phyloP scores from a whole-genome alignment of 345 rosid species.

The Atalantia buxifolia region DNA sequence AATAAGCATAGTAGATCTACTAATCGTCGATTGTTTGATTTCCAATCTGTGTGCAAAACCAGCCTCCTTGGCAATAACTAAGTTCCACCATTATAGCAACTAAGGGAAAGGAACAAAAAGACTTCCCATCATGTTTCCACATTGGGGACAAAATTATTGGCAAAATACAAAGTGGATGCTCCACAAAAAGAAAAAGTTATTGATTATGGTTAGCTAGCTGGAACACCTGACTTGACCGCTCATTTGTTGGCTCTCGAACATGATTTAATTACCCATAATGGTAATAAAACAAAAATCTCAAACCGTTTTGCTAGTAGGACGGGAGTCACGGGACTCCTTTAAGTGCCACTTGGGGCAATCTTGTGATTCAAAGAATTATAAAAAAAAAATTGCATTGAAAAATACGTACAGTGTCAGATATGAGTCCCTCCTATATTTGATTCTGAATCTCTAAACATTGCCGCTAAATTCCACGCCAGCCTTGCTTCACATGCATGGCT shows the following conservation, averaged over 20 bases:
- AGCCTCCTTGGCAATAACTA: not conserved
- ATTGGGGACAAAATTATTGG: not conserved
- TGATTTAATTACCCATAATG: not conserved
- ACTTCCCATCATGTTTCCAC: not conserved
- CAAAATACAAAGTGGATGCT: not conserved
- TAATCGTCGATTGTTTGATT: not conserved
- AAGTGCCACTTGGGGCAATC: not conserved
- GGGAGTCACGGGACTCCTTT: conserved; percentile 1
- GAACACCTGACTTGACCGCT: not conserved
- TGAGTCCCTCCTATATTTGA: not conserved
- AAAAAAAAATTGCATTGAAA: not conserved
- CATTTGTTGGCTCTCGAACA: not conserved
- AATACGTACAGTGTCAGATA: not conserved
- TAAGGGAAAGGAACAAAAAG: not conserved
- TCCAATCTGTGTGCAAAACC: conserved; percentile 7
- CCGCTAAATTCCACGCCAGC: conserved; percentile 1
- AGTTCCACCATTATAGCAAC: not conserved
- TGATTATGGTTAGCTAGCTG: not conserved
- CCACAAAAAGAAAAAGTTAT: not conserved
- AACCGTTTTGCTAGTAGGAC: not conserved
- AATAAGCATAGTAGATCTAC: not conserved
- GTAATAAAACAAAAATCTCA: not conserved
- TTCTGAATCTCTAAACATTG: not conserved
- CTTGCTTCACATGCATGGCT: conserved; percentile 15
- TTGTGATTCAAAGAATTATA: not conserved